phyloP scores from a whole-genome alignment of 345 rosid genomes.

The Triadica sebifera region DNA sequence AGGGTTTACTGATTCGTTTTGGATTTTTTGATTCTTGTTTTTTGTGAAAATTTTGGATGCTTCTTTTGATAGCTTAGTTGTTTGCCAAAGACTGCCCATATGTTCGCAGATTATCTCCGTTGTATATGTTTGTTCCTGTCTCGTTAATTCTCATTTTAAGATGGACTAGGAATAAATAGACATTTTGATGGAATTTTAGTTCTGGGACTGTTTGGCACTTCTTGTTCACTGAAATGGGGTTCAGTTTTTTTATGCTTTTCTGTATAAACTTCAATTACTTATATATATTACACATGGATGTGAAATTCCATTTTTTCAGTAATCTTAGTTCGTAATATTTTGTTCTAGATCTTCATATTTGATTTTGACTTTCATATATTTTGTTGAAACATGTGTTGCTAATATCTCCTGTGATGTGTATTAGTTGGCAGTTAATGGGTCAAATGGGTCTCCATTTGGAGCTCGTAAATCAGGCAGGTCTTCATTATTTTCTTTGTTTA shows the following conservation, averaged over 20 bases:
- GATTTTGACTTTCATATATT: background rate
- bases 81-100: background rate
- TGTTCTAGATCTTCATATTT: too few relatives aligned
- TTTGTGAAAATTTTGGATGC: background rate
- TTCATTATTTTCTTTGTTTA: conserved; percentile 87
- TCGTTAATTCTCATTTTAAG: background rate
- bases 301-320: background rate
- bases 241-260: background rate
- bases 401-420: background rate
- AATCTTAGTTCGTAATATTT: background rate
- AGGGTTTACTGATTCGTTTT: background rate
- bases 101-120: background rate
- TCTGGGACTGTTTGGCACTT: background rate
- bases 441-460: conserved; percentile 6
- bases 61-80: background rate
- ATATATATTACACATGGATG: background rate
- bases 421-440: conserved; percentile 10
- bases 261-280: background rate
- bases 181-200: background rate
- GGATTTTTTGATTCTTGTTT: background rate
- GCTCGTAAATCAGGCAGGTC: conserved; percentile 14
- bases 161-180: background rate
- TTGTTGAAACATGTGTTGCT: background rate
- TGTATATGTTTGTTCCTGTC: background rate
- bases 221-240: background rate